A percentile compares a stretch with the other conserved stretches of the same genome.
These are phyloP conservation scores for Yamadazyma akitaensis DNA, from an alignment of 805 yeast genomes.

Conservation along the genomic window DNA sequence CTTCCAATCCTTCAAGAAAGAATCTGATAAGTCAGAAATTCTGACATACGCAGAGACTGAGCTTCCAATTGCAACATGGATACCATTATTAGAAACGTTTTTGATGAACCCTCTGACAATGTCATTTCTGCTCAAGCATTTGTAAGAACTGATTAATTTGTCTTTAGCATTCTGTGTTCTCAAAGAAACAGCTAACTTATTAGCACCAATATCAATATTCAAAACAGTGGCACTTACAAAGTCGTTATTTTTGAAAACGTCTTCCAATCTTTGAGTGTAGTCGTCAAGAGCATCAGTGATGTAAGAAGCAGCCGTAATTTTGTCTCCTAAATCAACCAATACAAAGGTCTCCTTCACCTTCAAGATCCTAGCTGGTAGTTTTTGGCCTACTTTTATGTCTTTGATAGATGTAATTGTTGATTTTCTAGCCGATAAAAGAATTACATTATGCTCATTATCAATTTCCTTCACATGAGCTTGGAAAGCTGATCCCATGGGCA, in stretches of 20 bases:
- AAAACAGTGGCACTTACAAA: conserved; percentile 55
- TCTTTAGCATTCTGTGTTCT: conserved; percentile 51
- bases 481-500: conserved; percentile 72
- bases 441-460: conserved; percentile 52
- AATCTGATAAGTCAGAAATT: conserved; percentile 77
- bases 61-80: conserved; percentile 74
- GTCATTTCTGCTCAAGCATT: conserved; percentile 64
- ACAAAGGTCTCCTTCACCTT: conserved; percentile 59
- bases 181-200: conserved; percentile 61
- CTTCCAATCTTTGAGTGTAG: conserved; percentile 51
- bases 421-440: conserved; percentile 49
- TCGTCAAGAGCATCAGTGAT: conserved; percentile 77
- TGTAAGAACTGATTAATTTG: conserved; percentile 42
- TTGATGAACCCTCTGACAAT: conserved; percentile 80
- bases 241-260: conserved; percentile 48
- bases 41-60: conserved; percentile 74
- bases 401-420: conserved; percentile 38
- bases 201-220: conserved; percentile 44
- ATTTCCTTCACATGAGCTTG: conserved; percentile 51
- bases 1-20: conserved; percentile 85
- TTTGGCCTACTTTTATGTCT: conserved; percentile 53
- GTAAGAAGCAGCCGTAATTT: conserved; percentile 59
- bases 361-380: conserved; percentile 59
- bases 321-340: conserved; percentile 65
- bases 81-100: conserved; percentile 68